Evolutionary conservation across 805 yeast genomes (phyloP).

Genomic region (Starmera quercuum): DNA sequence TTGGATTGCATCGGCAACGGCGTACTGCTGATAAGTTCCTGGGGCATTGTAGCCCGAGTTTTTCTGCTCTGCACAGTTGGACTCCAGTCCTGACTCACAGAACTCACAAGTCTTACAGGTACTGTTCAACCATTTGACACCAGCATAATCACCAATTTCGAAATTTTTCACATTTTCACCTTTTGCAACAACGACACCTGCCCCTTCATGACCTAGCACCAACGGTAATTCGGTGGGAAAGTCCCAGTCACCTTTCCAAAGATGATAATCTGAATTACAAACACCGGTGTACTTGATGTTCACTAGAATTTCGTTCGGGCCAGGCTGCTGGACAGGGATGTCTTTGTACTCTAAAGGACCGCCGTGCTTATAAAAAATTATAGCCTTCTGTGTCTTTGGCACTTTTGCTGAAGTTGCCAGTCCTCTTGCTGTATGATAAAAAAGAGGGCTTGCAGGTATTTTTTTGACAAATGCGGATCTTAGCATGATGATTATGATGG

Average conservation of each 20-base stretch:
- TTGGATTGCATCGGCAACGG: constrained; percentile 72
- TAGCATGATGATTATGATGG: no score
- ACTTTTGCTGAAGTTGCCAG: no score
- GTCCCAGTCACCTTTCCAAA: constrained; percentile 59
- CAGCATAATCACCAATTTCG: constrained; percentile 47
- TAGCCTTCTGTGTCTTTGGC: constrained; percentile 39
- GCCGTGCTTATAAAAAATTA: constrained; percentile 36
- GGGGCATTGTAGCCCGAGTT: constrained; percentile 77
- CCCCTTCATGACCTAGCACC: constrained; percentile 57
- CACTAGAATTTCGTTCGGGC: constrained; percentile 41
- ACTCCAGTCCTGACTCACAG: constrained; percentile 39
- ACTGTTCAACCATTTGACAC: constrained; percentile 51
- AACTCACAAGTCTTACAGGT: constrained; percentile 45
- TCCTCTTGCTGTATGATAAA: no score
- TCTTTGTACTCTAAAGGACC: constrained; percentile 37
- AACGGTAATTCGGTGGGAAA: constrained; percentile 41
- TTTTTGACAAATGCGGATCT: no score
- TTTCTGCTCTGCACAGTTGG: constrained; percentile 56
- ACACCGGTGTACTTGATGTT: constrained; percentile 52
- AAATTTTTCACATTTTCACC: constrained; percentile 44
- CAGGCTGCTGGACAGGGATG: constrained; percentile 43
- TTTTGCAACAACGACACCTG: constrained; percentile 46
- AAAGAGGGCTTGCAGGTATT: no score
- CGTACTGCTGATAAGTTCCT: constrained; percentile 81
- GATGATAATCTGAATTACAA: constrained; percentile 55